Conservation (phyloP, 1,139 yeast genomes). For the Geotrichum armillariae region DNA sequence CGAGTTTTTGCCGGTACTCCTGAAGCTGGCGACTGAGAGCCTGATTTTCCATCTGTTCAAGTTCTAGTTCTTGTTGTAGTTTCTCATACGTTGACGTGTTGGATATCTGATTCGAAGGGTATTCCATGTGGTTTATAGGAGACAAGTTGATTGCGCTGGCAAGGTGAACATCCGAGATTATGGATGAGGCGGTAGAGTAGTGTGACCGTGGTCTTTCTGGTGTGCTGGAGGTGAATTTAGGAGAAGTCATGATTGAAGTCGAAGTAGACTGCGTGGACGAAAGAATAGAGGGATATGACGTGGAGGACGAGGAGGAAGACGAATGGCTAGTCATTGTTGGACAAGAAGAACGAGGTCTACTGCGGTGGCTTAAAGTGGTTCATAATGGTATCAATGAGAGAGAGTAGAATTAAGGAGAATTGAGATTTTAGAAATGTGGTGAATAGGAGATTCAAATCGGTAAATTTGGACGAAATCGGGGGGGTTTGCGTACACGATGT, state of each 20-base stretch:
- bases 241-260: background rate
- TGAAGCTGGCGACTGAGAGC: constrained; percentile 28
- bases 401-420: background rate
- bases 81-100: constrained; percentile 21
- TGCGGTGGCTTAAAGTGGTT: background rate
- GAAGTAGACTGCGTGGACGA: background rate
- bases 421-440: no score
- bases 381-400: background rate
- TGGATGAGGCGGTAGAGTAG: background rate
- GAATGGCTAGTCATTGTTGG: constrained; percentile 8
- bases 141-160: background rate
- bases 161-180: background rate
- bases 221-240: background rate
- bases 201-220: background rate
- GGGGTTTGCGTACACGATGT: no score
- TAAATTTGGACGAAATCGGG: no score
- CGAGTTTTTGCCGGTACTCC: constrained; percentile 27
- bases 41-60: constrained; percentile 32
- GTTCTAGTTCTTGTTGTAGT: constrained; percentile 31
- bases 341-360: background rate
- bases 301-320: constrained; percentile 9
- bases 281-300: constrained; percentile 5
- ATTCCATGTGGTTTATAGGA: background rate
- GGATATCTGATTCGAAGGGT: background rate
- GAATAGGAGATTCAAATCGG: no score